Evolutionary conservation across 345 rosid species (phyloP).

Genomic region (Eutrema japonicum): DNA sequence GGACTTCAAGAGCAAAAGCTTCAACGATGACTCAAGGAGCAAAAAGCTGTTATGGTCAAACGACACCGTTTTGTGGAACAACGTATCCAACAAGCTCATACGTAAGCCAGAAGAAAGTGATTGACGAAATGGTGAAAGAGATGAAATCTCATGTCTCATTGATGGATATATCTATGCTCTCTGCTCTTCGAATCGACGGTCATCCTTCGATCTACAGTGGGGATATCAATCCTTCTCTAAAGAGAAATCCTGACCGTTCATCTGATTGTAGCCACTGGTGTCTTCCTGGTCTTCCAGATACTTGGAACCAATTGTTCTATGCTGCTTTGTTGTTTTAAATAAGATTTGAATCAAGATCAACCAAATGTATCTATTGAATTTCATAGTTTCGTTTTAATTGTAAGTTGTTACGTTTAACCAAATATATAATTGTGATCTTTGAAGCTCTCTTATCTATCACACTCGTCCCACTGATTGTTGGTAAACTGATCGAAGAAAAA

Average conservation of each 20-base stretch:
- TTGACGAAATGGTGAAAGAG: constrained; percentile 58
- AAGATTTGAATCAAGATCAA: constrained; percentile 15
- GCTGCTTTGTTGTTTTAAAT: constrained; percentile 58
- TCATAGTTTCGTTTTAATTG: constrained; percentile 5
- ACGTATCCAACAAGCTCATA: constrained; percentile 61
- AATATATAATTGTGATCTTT: constrained; percentile 30
- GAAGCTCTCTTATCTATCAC: not conserved
- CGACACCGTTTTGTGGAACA: constrained; percentile 59
- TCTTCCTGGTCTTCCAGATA: constrained; percentile 96
- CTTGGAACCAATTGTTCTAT: constrained; percentile 87
- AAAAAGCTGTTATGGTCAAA: constrained; percentile 84
- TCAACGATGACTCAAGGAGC: constrained; percentile 39
- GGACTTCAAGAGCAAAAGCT: constrained; percentile 43
- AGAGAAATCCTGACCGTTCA: constrained; percentile 66
- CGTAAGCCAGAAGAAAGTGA: constrained; percentile 70
- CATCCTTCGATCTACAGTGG: constrained; percentile 98
- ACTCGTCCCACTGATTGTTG: not conserved
- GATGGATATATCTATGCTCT: constrained; percentile 85
- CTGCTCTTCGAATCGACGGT: constrained; percentile 81
- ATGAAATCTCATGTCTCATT: constrained; percentile 62
- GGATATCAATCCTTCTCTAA: constrained; percentile 63
- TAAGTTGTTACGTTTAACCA: constrained; percentile 27
- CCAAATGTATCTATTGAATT: constrained; percentile 37
- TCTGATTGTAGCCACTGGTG: constrained; percentile 99
- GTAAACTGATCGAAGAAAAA: not conserved